A percentile compares a stretch with the other conserved stretches of the same genome.
These are phyloP conservation scores for Hymenoscyphus scutula DNA, from an alignment of 2,329 filamentous ascomycete genomes.

Conservation along the genomic window DNA sequence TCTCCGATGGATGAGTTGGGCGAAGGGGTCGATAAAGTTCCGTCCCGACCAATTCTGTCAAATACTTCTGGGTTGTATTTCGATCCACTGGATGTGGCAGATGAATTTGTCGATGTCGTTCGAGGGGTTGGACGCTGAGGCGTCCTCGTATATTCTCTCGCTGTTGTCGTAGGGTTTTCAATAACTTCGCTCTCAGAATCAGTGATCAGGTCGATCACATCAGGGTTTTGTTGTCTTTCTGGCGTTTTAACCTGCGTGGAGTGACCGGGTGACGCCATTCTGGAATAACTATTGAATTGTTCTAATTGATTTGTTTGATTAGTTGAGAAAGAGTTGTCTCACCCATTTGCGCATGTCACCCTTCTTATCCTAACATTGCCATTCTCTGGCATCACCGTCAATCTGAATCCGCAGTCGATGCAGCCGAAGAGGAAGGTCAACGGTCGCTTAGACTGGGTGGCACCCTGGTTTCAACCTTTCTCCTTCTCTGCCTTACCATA, in stretches of 20 bases:
- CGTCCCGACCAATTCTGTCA: background rate
- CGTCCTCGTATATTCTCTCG: background rate
- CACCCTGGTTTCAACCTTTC: background rate
- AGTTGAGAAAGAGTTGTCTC: background rate
- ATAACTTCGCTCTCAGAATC: background rate
- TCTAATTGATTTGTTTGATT: background rate
- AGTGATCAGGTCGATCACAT: background rate
- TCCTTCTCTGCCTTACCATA: background rate
- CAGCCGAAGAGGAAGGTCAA: background rate
- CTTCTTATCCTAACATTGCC: background rate
- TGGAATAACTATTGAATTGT: background rate
- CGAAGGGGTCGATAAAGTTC: background rate
- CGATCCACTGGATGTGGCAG: background rate
- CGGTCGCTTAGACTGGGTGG: background rate
- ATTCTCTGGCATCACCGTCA: background rate
- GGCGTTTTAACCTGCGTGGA: background rate
- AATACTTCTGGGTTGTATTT: background rate
- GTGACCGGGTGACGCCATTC: background rate
- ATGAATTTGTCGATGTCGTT: background rate
- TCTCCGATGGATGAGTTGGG: background rate
- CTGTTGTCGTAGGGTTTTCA: background rate
- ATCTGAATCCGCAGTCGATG: background rate
- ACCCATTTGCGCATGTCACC: background rate
- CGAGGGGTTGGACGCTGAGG: background rate
- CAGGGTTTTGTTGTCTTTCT: background rate